Conservation (phyloP, 1,284 basidiomycete species). For the Leccinum angustisporum region DNA sequence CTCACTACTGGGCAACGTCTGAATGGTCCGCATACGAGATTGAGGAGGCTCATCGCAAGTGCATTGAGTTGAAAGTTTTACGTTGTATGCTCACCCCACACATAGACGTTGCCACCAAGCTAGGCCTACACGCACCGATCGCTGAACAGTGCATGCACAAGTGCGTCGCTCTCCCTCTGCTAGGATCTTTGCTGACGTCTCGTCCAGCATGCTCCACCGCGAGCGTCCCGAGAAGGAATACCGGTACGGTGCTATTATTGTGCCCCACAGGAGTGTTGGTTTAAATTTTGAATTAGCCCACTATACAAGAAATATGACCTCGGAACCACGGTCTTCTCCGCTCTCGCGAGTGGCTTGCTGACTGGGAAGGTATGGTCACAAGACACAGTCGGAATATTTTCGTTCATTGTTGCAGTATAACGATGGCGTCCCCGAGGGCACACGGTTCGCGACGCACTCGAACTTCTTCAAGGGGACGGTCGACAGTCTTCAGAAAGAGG, state of each 20-base stretch:
- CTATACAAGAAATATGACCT: conserved; percentile 37
- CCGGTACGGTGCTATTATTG: conserved; percentile 11
- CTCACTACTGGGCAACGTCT: conserved; percentile 50
- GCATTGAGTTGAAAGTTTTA: neutral
- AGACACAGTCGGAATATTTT: neutral
- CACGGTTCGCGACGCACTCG: conserved; percentile 52
- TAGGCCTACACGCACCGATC: conserved; percentile 53
- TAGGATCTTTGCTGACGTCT: neutral
- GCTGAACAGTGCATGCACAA: conserved; percentile 57
- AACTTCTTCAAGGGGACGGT: conserved; percentile 43
- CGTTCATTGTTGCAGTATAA: conserved; percentile 31
- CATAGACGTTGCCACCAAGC: conserved; percentile 48
- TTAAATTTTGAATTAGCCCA: conserved; percentile 26
- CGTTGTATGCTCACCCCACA: neutral
- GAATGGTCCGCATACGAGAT: conserved; percentile 57
- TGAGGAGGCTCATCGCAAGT: conserved; percentile 46
- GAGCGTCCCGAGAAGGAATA: conserved; percentile 60
- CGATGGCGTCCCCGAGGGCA: conserved; percentile 45
- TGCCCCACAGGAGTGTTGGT: neutral
- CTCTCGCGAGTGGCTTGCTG: conserved; percentile 52
- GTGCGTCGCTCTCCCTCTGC: conserved; percentile 18
- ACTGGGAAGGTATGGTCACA: conserved; percentile 43
- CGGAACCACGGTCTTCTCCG: conserved; percentile 54
- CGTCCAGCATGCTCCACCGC: conserved; percentile 42
- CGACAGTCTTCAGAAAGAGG: conserved; percentile 35